Conservation (phyloP, 1,284 basidiomycete species). For the Ganoderma leucocontextum region DNA sequence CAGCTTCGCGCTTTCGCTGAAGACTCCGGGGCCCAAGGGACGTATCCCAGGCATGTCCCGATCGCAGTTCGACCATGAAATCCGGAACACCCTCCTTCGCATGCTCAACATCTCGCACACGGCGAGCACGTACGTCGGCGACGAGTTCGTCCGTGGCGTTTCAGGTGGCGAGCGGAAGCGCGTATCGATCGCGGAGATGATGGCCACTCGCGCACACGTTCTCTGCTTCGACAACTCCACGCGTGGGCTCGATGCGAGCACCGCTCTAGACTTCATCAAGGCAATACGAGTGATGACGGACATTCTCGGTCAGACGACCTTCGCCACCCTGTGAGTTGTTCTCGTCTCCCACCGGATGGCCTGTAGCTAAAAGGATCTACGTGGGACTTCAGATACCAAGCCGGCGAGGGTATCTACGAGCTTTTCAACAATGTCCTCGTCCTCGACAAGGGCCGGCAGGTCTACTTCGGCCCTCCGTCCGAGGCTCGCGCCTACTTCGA, state of each 20-base stretch:
- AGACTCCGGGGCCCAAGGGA: slow-evolving; percentile 76
- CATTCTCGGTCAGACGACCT: slow-evolving; percentile 76
- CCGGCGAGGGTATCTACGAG: slow-evolving; percentile 79
- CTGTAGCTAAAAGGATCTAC: neutral
- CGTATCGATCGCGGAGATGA: slow-evolving; percentile 88
- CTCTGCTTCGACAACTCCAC: slow-evolving; percentile 88
- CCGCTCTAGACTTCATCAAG: slow-evolving; percentile 83
- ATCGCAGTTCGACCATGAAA: slow-evolving; percentile 64
- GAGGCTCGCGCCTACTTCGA: slow-evolving; percentile 85
- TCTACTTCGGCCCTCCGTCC: slow-evolving; percentile 80
- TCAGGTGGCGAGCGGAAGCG: slow-evolving; percentile 90
- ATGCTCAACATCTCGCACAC: slow-evolving; percentile 87
- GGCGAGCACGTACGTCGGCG: slow-evolving; percentile 81
- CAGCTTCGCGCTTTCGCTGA: slow-evolving; percentile 71
- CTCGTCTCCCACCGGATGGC: neutral
- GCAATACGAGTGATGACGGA: slow-evolving; percentile 82
- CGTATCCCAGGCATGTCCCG: slow-evolving; percentile 70
- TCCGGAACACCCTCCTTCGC: slow-evolving; percentile 70
- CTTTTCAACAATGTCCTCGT: slow-evolving; percentile 71
- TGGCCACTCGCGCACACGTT: slow-evolving; percentile 81
- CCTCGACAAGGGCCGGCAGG: slow-evolving; percentile 84
- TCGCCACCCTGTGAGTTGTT: slow-evolving; percentile 72
- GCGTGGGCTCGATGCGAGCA: slow-evolving; percentile 87
- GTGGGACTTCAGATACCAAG: slow-evolving; percentile 71
- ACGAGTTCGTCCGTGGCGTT: slow-evolving; percentile 86